Base-by-base conservation (phyloP, 2,329 filamentous ascomycete genomes). In the Neonectria punicea region DNA sequence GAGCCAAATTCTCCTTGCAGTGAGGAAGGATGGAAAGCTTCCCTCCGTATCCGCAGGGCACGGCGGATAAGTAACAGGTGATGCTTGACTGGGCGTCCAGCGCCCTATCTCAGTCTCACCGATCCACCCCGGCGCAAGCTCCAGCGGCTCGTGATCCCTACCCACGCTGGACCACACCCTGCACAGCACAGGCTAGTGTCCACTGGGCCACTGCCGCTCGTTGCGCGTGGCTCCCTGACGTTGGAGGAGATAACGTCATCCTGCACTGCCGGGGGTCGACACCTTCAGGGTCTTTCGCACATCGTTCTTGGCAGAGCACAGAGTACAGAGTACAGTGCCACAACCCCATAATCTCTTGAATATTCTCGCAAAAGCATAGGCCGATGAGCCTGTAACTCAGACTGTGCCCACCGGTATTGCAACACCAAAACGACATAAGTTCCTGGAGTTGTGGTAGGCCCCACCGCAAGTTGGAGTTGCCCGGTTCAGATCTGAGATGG, bases 201-300 rank as follows among this genome's bases (percentile, higher is more conserved):
- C 65, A n/a, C 36, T 39, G 14, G 14, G 36, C 36, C 36, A 39
- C 36, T 39, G 63, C 59, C 57, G 65, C 54, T 53, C 44, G 46
- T 67, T 49, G 66, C 72, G 70, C 69, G 72, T 73, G 72, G 36
- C 66, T 67, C 58, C 49, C 54, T 56, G 16, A 55, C 61, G 43
- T 66, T 64, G 65, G 65, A 51, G 14, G 50, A 57, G 50, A 59
- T 54, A 70, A 74, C 72, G 72, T 74, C 72, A 74, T 72, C 69
- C 53, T 65, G 67, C 67, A 65, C 44, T n/a, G 44, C 39, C 39
- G 39, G 39, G 39, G n/a, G 39, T 43, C 9, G 39, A 41, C 39
- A 41, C 39, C n/a, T 41, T 9, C 34, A 7, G 34, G 39, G 39
- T 43, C 39, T 43, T 20, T 16, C 18, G n/a, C 39, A 43, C 39